Conservation (phyloP, 192 early-diverging fungal genomes). For the Entophlyctis luteolus region DNA sequence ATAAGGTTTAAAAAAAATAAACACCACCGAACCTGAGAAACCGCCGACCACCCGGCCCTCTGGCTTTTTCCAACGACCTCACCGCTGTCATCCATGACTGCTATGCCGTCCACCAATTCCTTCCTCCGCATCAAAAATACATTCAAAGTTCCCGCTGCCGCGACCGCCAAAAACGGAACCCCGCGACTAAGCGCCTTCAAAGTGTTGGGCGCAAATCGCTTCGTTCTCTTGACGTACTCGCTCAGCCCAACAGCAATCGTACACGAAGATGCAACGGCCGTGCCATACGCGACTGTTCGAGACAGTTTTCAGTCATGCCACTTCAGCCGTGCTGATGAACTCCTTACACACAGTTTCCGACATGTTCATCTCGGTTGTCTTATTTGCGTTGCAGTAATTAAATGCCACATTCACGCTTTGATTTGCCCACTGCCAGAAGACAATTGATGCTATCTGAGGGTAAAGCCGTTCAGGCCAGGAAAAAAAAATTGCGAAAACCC, state of each 20-base stretch:
- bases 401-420: slow-evolving; percentile 81
- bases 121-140: slow-evolving; percentile 82
- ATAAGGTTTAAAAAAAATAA: neutral
- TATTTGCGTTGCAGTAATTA: slow-evolving; percentile 81
- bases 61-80: slow-evolving; percentile 64
- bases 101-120: slow-evolving; percentile 72
- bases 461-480: slow-evolving; percentile 6
- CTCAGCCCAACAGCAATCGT: slow-evolving; percentile 70
- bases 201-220: slow-evolving; percentile 27
- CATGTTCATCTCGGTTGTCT: slow-evolving; percentile 69
- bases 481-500: slow-evolving; percentile 32
- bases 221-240: slow-evolving; percentile 54
- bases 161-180: slow-evolving; percentile 75
- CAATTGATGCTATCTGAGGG: slow-evolving; percentile 30
- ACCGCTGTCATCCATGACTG: slow-evolving; percentile 64
- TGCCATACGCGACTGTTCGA: slow-evolving; percentile 61
- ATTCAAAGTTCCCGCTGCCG: slow-evolving; percentile 75
- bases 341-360: slow-evolving; percentile 65
- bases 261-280: slow-evolving; percentile 74
- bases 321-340: neutral
- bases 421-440: slow-evolving; percentile 62
- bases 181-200: slow-evolving; percentile 30
- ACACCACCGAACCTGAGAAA: slow-evolving; percentile 49
- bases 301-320: neutral
- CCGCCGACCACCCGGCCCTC: slow-evolving; percentile 60